Base-by-base conservation (phyloP, 805 yeast genomes). In the Cyberlindnera mycetangii region DNA sequence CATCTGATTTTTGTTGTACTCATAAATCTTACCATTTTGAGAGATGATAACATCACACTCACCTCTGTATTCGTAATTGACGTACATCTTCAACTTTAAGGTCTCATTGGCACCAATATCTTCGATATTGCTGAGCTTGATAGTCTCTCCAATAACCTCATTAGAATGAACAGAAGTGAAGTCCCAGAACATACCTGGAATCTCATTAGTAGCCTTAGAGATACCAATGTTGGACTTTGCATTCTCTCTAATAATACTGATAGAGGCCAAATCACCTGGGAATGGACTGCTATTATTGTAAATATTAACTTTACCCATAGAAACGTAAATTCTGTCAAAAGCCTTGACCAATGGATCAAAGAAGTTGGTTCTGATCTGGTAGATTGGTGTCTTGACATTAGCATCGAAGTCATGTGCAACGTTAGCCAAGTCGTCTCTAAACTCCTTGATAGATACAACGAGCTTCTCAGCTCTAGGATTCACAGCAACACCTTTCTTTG, bases 401-500 rank as follows among this genome's bases (percentile, higher is more conserved):
- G 66, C 57, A 33, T 65, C 67, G 24, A 62, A 57, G 33, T 66
- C 71, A 16, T 57, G 49, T 1, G 62, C 59, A 32, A 61, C 62
- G 32, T 50, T 57, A 17, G 41, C 53, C 44, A 53, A 37, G 42
- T 76, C 79, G 34, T 72, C 75, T 58, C 75, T 78, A 56, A 85
- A 76, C 60, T 87, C 95, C 61, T 86, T 87, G 37, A 88, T 77
- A 2, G 90, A 74, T 9, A 86, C 75, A 27, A 78, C 73, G 51
- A 89, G 68, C 46, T 72, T 74, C 54, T 84, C 90, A 4, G 93
- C 89, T 61, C 95, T 74, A 21, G 92, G 89, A 49, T 87, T 85
- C 22, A 85, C 75, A 4, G 90, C 92, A 42, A 87, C 78, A 51
- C 95, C 95, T 43, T 76, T 76, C 45, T 73, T 77, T 1, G 90